Evolutionary conservation across 192 early-diverging fungal species (phyloP).

Genomic region (Chytriomyces confervae): DNA sequence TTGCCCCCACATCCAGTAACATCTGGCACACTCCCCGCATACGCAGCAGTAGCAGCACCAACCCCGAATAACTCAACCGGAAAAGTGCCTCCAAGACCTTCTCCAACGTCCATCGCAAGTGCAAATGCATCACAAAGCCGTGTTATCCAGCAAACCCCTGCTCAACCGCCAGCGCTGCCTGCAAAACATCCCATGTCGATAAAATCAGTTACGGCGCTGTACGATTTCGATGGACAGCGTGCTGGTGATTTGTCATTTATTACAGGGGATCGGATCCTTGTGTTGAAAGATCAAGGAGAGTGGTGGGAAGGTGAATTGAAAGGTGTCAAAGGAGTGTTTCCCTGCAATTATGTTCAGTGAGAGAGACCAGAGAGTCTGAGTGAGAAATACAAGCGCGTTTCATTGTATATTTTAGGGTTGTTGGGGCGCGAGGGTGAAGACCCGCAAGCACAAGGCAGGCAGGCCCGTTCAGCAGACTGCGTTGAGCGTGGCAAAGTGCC

Average conservation of each 20-base stretch:
- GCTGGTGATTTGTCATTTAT: constrained; percentile 83
- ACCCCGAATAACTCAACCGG: background rate
- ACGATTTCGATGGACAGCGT: constrained; percentile 83
- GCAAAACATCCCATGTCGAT: background rate
- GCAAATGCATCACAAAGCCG: background rate
- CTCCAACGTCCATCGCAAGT: background rate
- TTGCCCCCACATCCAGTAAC: background rate
- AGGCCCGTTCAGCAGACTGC: no score
- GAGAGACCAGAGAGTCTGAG: background rate
- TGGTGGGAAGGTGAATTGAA: constrained; percentile 73
- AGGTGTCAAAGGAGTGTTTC: constrained; percentile 68
- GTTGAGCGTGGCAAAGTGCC: no score
- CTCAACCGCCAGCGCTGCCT: constrained; percentile 23
- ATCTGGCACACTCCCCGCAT: background rate
- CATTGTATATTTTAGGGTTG: no score
- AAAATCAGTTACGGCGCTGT: constrained; percentile 66
- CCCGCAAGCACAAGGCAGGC: no score
- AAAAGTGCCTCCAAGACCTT: constrained; percentile 3
- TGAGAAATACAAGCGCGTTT: no score
- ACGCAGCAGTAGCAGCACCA: background rate
- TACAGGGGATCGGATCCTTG: constrained; percentile 84
- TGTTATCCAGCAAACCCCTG: no score
- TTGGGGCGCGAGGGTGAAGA: no score
- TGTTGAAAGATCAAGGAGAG: constrained; percentile 78
- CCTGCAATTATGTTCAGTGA: constrained; percentile 70